Conservation (phyloP, 2,329 filamentous ascomycete species). For the Trichophyton verrucosum region DNA sequence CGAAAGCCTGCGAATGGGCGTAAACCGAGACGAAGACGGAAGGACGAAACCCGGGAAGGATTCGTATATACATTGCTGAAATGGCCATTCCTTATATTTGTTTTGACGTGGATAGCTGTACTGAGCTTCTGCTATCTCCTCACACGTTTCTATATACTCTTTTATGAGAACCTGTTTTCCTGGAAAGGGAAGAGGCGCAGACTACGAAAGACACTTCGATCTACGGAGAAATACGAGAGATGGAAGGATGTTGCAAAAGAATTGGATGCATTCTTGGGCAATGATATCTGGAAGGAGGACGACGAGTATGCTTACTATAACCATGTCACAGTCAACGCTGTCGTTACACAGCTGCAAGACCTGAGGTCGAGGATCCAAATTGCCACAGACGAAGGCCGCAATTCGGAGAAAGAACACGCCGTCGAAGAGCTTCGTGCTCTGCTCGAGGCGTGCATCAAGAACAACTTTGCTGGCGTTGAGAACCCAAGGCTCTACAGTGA, state of each 20-base stretch:
- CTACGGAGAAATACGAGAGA: constrained; percentile 62
- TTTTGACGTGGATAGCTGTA: constrained; percentile 66
- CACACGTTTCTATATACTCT: constrained; percentile 77
- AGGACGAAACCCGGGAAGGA: constrained; percentile 89
- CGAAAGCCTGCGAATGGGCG: constrained; percentile 35
- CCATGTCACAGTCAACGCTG: constrained; percentile 64
- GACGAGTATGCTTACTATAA: constrained; percentile 70
- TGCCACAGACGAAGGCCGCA: constrained; percentile 16
- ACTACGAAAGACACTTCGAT: constrained; percentile 58
- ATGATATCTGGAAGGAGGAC: constrained; percentile 40
- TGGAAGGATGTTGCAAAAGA: constrained; percentile 72
- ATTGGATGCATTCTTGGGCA: constrained; percentile 69
- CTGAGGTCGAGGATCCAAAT: constrained; percentile 29
- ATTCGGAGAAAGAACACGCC: constrained; percentile 24
- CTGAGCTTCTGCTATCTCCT: constrained; percentile 63
- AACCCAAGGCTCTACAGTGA: constrained; percentile 92
- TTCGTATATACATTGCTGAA: constrained; percentile 81
- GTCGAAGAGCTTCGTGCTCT: constrained; percentile 65
- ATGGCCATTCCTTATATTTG: constrained; percentile 75
- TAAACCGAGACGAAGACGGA: constrained; percentile 46
- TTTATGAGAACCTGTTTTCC: constrained; percentile 82
- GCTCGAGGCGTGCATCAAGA: constrained; percentile 86
- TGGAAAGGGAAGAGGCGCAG: constrained; percentile 71
- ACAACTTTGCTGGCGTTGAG: constrained; percentile 92
- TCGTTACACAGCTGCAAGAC: constrained; percentile 58